Base-by-base conservation (phyloP, 331 rosid species). In the Malus hybrid region DNA sequence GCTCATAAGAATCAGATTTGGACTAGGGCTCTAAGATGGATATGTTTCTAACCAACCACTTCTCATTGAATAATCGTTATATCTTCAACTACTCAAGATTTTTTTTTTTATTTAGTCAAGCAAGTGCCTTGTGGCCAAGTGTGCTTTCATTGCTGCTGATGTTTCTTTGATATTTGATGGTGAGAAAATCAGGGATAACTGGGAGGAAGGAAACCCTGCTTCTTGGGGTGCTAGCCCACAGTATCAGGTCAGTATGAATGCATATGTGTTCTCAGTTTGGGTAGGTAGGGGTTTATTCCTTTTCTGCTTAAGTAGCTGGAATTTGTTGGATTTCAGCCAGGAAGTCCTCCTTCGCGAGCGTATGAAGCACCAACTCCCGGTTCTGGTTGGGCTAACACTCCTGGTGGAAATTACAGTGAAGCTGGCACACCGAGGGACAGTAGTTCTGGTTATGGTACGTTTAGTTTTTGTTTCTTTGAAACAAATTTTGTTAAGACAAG, bases 281-380 rank as follows among this genome's bases (percentile, higher is more conserved):
- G 20, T 36, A 22, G 50, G 46, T 24, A 3, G 73, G 9, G 60
- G 12, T 34, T 16, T 12, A 5, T 9, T 6, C 31, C 20, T 52
- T 20, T 7, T 32, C 5, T 20, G n/a, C 32, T 27, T 4, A 10
- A 52, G 20, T 9, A 54, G 48, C 19, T 22, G 18, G 6, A 44
- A 76, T 71, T 29, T 74, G 29, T 67, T 66, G 70, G 5, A 54
- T 75, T 82, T 83, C 92, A 95, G 97, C 91, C 96, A 6, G 99
- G 97, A 75, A 95, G 99, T 77, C 97, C 99, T 67, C 87, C 93
- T 80, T 89, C 96, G 22, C 91, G 97, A 32, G 80, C 89, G 12
- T 90, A 92, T 46, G 99, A 95, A 89, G 98, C 99, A 33, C 99
- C 99, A 67, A 95, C 98, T 84, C 99, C 99, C 71, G 97, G 99